Evolutionary conservation across 1,284 basidiomycete species (phyloP), one percentile per base, ranked within the genome.

Genomic region (Cutaneotrichosporon arboriforme): DNA sequence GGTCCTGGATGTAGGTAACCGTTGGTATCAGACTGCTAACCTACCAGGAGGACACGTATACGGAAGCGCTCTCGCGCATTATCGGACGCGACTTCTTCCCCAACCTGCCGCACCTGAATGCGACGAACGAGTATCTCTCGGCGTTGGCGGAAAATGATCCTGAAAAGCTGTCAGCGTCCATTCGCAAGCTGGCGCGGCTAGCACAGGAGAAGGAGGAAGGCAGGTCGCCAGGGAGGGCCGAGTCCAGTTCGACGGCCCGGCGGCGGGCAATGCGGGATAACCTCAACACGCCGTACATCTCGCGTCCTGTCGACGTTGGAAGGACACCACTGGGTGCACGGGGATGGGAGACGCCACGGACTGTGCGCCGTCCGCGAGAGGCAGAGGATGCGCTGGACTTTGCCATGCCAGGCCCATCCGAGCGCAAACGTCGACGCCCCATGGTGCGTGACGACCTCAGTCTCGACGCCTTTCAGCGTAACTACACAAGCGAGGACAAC

Each of bases 81-180:
- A 97, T 98, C 70, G 86, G 89, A 45, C 85, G 96, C 48, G 93
- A 97, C 77, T 99, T 97, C 80, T 99, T 97, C 68, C 94, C 94
- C 0, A 88, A 87, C 13, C 82, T 96, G 12, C 83, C 85, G 18
- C 87, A 89, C 63, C 79, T 93, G 31, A 87, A 92, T 63, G 88
- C 88, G 18, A 89, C 88, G 15, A 89, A 91, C 70, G 81, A 80
- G 52, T 90, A 90, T 70, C 81, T 92, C 15, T 84, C 88, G 54
- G 88, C 90, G 1, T 77, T 90, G 20, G 79, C 81, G 40, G 78
- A 83, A 21, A 79, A 84, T 59, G 88, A 93, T 67, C 83, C 86
- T 1, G 77, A 81, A 51, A 81, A 85, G 17, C 84, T 92, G 46
- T 79, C 82, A 46, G 81, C 84, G 1, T 85, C 86, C 26, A 86